Evolutionary conservation across 2,329 filamentous ascomycete species (phyloP).

Genomic region (Seiridium unicorne): DNA sequence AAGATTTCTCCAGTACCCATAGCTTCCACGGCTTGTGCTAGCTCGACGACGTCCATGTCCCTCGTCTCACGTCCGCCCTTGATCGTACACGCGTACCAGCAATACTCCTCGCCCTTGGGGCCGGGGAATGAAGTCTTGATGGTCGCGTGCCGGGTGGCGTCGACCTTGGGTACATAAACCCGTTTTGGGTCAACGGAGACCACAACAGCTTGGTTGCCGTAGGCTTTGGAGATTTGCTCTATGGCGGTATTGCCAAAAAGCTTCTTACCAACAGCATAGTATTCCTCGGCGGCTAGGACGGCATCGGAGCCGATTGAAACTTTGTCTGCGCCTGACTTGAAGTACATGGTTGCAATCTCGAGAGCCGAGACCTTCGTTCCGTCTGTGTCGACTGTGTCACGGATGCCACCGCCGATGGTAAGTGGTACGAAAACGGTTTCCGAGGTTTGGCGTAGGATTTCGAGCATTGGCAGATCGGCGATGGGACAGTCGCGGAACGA

Average conservation of each 20-base stretch:
- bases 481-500: conserved; percentile 94
- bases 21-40: conserved; percentile 85
- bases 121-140: conserved; percentile 70
- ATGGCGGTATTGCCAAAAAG: conserved; percentile 85
- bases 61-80: conserved; percentile 93
- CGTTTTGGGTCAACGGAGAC: conserved; percentile 93
- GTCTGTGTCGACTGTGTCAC: conserved; percentile 87
- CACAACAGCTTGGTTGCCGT: conserved; percentile 95
- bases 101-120: conserved; percentile 73
- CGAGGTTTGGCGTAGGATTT: conserved; percentile 82
- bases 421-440: conserved; percentile 93
- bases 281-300: conserved; percentile 88
- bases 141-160: conserved; percentile 71
- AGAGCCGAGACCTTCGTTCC: conserved; percentile 84
- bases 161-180: conserved; percentile 74
- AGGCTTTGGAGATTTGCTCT: conserved; percentile 89
- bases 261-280: conserved; percentile 67
- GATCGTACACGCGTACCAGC: conserved; percentile 98
- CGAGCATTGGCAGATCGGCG: conserved; percentile 92
- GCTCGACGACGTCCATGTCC: conserved; percentile 87
- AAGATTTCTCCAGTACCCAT: conserved; percentile 95
- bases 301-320: conserved; percentile 96
- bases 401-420: conserved; percentile 92
- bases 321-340: conserved; percentile 95
- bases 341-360: conserved; percentile 94